These are phyloP conservation scores for Polymyxa betae DNA, from an alignment of 208 protist genomes.

Conservation along the genomic window DNA sequence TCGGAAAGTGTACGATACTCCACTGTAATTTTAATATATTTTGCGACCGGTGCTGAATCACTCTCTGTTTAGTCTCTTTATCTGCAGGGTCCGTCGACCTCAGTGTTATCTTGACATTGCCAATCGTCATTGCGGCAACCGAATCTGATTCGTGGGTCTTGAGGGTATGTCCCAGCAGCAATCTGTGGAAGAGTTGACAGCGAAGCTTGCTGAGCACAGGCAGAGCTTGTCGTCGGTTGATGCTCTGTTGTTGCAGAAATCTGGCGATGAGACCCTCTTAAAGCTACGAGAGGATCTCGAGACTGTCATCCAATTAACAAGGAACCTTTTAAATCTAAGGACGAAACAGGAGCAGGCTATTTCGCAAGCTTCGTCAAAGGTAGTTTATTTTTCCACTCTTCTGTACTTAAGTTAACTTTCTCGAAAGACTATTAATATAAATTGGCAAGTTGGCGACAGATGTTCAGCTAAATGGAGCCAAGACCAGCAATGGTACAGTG, in stretches of 20 bases:
- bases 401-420: neutral
- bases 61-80: no score
- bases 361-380: neutral
- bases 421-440: neutral
- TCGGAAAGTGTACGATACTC: no score
- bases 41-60: no score
- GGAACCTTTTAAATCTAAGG: neutral
- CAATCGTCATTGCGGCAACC: no score
- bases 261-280: slow-evolving; percentile 36
- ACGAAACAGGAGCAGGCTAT: slow-evolving; percentile 28
- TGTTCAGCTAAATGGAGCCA: slow-evolving; percentile 27
- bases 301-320: slow-evolving; percentile 11
- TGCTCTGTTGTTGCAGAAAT: neutral
- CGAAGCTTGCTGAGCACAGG: slow-evolving; percentile 46
- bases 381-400: neutral
- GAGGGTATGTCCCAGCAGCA: no score
- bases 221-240: neutral
- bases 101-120: no score
- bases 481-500: slow-evolving; percentile 53
- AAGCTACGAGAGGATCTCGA: neutral
- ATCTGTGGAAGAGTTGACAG: slow-evolving; percentile 30
- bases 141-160: no score
- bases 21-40: no score
- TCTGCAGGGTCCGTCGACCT: no score
- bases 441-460: slow-evolving; percentile 10